phyloP scores from a whole-genome alignment of 176 grass and related monocot species.

The Carex parvula region DNA sequence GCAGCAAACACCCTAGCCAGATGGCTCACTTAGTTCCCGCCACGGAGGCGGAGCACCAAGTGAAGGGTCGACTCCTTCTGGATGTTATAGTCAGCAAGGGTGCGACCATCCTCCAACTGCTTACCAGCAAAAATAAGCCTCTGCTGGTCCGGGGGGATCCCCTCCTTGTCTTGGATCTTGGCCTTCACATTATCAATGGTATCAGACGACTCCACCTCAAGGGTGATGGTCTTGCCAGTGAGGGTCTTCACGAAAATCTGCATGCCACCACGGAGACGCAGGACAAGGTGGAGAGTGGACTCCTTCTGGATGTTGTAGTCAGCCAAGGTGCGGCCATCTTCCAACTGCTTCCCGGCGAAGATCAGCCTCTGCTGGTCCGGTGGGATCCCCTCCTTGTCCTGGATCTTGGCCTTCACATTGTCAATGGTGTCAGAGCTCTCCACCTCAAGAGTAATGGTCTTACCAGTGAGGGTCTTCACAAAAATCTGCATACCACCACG shows the following conservation, averaged over 20 bases:
- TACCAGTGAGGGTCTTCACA: slow-evolving; percentile 66
- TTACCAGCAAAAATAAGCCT: not conserved
- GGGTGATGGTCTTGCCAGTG: slow-evolving; percentile 50
- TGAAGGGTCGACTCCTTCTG: slow-evolving; percentile 18
- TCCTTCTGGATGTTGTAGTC: slow-evolving; percentile 87
- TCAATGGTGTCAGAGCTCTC: slow-evolving; percentile 64
- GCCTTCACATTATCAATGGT: slow-evolving; percentile 18
- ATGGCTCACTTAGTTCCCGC: not conserved
- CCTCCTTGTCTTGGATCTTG: slow-evolving; percentile 13
- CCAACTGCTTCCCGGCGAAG: slow-evolving; percentile 56
- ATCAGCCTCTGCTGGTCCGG: slow-evolving; percentile 73
- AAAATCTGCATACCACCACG: slow-evolving; percentile 72
- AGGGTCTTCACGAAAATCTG: slow-evolving; percentile 62
- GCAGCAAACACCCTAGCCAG: not conserved
- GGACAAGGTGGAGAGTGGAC: slow-evolving; percentile 56
- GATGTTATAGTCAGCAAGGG: slow-evolving; percentile 2
- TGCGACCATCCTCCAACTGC: slow-evolving; percentile 9
- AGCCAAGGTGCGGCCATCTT: slow-evolving; percentile 55
- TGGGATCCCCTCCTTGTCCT: slow-evolving; percentile 83
- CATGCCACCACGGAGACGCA: slow-evolving; percentile 54
- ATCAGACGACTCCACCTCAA: slow-evolving; percentile 33
- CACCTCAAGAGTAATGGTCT: slow-evolving; percentile 73
- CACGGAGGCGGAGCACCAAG: slow-evolving; percentile 16
- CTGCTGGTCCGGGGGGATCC: slow-evolving; percentile 11
- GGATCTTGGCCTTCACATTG: slow-evolving; percentile 75